phyloP scores from a whole-genome alignment of 306 rosid genomes.

The Prunus mira region DNA sequence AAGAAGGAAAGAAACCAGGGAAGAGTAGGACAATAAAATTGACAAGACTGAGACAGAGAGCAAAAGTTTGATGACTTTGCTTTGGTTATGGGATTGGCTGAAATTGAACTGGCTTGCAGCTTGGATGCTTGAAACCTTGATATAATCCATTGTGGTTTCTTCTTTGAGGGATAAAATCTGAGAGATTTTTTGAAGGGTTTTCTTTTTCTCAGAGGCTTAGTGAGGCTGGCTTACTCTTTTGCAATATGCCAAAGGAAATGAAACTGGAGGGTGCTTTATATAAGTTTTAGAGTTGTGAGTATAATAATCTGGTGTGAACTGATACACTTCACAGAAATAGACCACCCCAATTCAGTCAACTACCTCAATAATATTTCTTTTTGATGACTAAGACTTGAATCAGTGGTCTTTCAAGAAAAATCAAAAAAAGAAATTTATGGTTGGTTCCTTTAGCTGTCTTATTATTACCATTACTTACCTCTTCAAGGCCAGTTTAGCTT shows the following conservation, averaged over 20 bases:
- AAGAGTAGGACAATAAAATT: constrained; percentile 21
- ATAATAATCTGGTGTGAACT: neutral
- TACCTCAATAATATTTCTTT: neutral
- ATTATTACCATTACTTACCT: neutral
- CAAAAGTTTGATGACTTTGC: constrained; percentile 33
- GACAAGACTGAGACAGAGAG: constrained; percentile 37
- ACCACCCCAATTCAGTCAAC: neutral
- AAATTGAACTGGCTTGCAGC: neutral
- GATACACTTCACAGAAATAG: neutral
- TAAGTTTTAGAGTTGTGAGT: neutral
- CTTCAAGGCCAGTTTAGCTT: neutral
- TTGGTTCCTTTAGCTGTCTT: neutral
- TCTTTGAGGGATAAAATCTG: neutral
- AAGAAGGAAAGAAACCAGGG: constrained; percentile 27
- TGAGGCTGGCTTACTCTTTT: neutral
- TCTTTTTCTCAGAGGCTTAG: neutral
- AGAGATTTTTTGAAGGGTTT: neutral
- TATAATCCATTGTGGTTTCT: constrained; percentile 11
- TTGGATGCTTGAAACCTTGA: constrained; percentile 1
- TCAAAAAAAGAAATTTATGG: neutral
- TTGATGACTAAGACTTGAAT: constrained; percentile 1
- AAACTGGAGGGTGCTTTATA: constrained; percentile 2
- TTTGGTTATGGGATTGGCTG: constrained; percentile 7
- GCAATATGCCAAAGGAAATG: neutral
- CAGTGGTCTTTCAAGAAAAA: neutral